Evolutionary conservation across 164 flowering plant genomes (phyloP), one percentile per base, ranked within the genome.

Genomic region (Annona cherimola): DNA sequence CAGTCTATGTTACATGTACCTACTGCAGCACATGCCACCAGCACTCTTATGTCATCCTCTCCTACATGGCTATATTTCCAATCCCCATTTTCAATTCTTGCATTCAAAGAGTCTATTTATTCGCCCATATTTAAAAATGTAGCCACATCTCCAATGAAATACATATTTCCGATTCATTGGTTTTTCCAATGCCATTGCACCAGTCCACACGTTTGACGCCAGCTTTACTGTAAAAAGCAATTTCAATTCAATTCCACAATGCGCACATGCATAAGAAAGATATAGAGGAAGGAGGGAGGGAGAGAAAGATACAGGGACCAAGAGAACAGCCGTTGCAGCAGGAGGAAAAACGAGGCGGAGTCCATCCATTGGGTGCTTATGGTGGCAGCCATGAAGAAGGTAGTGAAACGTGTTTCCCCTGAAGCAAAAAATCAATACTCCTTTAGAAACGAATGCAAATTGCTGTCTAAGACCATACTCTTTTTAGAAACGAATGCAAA

Each of bases 331-430:
- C 61, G 99, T 83, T 60, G 90, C 96, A 72, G 98, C 84, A 62
- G 99, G 99, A 73, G 99, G 99, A 73, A 95, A 95, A 70, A 95
- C 97, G 76, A 95, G 99, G 54, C 99, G 89, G 40, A 91, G 76
- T 50, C 90, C 89, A 84, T 94, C 99, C 95, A 88, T 91, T 14
- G 99, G 99, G 75, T 94, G 99, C 84, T 94, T 94, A 75, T 95
- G 99, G 71, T 95, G 99, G 81, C 98, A 95, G 67, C 99, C 99
- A 82, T 95, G 99, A 71, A 95, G 83, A 84, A 95, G 96, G 83
- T 92, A 95, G 81, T 95, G 99, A 5, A 80, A 6, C n/a, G 99
- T 95, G 77, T 92, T 95, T 75, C 86, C 88, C 99, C 99, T 93
- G 77, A 45, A 75, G 67, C 45, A 62, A 64, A n/a, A 26, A 5